phyloP scores from a whole-genome alignment of 192 early-diverging fungal genomes.

The Allomyces arbusculus region DNA sequence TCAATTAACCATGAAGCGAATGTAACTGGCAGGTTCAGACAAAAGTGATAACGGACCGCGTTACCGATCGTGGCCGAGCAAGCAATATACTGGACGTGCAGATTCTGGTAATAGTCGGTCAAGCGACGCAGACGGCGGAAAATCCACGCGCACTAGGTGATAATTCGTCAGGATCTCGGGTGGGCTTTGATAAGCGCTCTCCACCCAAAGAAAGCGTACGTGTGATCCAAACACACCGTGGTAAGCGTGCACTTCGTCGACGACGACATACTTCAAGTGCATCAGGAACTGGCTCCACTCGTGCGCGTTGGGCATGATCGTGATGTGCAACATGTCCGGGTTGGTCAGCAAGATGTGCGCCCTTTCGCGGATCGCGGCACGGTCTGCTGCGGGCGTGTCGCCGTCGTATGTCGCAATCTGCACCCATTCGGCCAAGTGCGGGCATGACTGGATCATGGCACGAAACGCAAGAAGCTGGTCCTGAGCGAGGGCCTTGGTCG shows the following conservation, averaged over 20 bases:
- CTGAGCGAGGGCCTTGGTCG: conserved; percentile 66
- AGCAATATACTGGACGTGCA: conserved; percentile 28
- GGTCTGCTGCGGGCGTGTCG: conserved; percentile 26
- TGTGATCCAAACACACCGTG: conserved; percentile 43
- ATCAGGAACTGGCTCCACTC: conserved; percentile 36
- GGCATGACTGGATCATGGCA: conserved; percentile 9
- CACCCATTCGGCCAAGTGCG: conserved; percentile 9
- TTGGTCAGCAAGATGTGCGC: conserved; percentile 55
- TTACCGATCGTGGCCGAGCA: conserved; percentile 57
- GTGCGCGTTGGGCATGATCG: conserved; percentile 34
- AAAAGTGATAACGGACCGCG: conserved; percentile 8
- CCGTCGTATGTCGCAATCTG: conserved; percentile 37
- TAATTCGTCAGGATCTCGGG: too few relatives aligned
- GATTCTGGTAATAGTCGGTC: conserved; percentile 21
- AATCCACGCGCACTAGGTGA: conserved; percentile 21
- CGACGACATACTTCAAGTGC: conserved; percentile 34
- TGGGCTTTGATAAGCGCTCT: too few relatives aligned
- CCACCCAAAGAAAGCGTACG: background rate
- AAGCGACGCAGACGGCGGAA: conserved; percentile 43
- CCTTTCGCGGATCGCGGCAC: conserved; percentile 23
- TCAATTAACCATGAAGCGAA: too few relatives aligned
- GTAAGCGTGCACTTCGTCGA: conserved; percentile 64
- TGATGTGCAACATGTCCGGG: conserved; percentile 56
- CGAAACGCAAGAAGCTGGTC: conserved; percentile 42
- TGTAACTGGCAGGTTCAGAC: too few relatives aligned